phyloP scores from a whole-genome alignment of 495 filamentous ascomycete species.

The Clohesyomyces aquaticus region DNA sequence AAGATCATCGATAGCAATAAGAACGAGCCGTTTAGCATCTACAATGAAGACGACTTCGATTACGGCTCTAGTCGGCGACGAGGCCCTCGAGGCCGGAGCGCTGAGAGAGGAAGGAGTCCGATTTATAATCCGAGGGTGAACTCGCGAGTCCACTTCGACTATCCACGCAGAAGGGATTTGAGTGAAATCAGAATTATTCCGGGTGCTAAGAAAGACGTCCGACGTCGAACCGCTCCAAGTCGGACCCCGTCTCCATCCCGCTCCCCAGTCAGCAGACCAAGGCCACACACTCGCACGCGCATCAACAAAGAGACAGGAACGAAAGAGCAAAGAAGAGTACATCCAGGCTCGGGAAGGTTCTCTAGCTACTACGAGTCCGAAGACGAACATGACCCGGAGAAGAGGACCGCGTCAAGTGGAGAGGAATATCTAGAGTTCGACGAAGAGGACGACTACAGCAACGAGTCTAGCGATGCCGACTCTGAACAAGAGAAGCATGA shows the following conservation, averaged over 20 bases:
- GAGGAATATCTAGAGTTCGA: not conserved
- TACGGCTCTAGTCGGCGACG: not conserved
- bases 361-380: not conserved
- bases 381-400: not conserved
- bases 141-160: not conserved
- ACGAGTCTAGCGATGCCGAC: not conserved
- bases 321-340: not conserved
- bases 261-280: not conserved
- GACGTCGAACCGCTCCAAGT: not conserved
- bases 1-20: not conserved
- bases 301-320: not conserved
- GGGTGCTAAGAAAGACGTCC: not conserved
- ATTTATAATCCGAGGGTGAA: not conserved
- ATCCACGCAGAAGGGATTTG: not conserved
- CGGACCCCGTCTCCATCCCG: not conserved
- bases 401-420: not conserved
- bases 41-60: not conserved
- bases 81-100: not conserved
- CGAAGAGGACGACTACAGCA: not conserved
- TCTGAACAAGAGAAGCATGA: not conserved
- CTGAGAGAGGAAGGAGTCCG: not conserved
- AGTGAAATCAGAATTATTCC: not conserved
- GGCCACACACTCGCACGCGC: not conserved
- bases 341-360: not conserved
- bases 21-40: not conserved